Evolutionary conservation across 805 yeast species (phyloP), one percentile per base, ranked within the genome.

Genomic region (Candida tallmaniae): DNA sequence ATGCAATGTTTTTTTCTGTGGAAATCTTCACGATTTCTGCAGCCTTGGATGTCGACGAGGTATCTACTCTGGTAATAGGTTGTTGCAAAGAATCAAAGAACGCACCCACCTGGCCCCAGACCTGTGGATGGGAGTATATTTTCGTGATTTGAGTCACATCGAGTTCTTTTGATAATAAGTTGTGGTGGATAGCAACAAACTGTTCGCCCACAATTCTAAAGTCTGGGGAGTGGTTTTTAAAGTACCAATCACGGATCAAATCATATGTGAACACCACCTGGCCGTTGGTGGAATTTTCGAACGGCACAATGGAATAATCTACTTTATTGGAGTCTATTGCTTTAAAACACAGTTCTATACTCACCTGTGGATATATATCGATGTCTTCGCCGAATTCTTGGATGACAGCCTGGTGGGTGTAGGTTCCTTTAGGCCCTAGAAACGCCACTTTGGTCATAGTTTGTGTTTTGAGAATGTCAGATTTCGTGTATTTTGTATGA

Each of bases 221-320:
- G 6, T 6, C 6, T 14, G 29, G 29, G 5, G 14, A 4, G 8
- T 16, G 15, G n/a, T 17, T 10, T n/a, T 31, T 23, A 17, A 71
- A 52, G 38, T 68, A 70, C 74, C 80, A 74, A 50, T 83, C 88
- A 42, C 95, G 64, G 20, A 90, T 63, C 10, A 88, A 62, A 51
- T 88, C 96, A 54, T 85, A 80, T 0, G 96, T 85, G 51, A 81
- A 75, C 1, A 80, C 83, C 5, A 93, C 98, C 45, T 83, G 89
- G 0, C 98, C 98, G 56, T 90, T 93, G 2, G 97, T 83, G 3
- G 97, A 88, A 61, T 90, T 90, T 50, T 90, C 97, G 46, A 86
- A 75, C 1, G 98, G 98, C 2, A 93, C 83, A 8, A 88, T 82
- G 0, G 90, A 80, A 50, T 65, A 79, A 34, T 78, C 80, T n/a